phyloP scores from a whole-genome alignment of 768 basidiomycete genomes.

The Lactarius akahatsu region DNA sequence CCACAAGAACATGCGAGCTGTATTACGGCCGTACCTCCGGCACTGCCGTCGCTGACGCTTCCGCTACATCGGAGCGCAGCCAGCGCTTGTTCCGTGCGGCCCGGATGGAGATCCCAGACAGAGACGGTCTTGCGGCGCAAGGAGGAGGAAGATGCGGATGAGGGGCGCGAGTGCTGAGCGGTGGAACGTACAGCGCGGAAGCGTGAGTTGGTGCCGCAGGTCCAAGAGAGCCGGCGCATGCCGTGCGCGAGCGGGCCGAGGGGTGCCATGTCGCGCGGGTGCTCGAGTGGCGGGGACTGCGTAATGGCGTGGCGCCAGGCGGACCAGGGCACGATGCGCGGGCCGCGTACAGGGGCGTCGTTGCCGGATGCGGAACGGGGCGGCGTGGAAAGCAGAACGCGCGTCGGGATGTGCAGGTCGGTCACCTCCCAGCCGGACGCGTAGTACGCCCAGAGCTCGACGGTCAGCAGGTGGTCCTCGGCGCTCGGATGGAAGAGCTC shows the following conservation, averaged over 20 bases:
- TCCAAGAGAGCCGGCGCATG: constrained; percentile 1
- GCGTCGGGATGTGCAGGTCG: constrained; percentile 9
- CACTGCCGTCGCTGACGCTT: not conserved
- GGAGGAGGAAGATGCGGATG: not conserved
- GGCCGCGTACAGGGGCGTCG: not conserved
- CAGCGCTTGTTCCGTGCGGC: not conserved
- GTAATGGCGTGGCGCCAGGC: not conserved
- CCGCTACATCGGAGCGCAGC: not conserved
- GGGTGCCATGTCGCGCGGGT: constrained; percentile 1
- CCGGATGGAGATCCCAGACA: constrained; percentile 4
- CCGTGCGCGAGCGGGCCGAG: constrained; percentile 8
- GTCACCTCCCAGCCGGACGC: constrained; percentile 7
- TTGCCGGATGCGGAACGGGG: not conserved
- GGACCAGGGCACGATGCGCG: not conserved
- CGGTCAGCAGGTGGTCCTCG: not conserved
- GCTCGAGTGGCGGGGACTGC: not conserved
- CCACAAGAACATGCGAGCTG: not conserved
- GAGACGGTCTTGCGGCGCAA: not conserved
- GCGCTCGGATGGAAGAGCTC: constrained; percentile 1
- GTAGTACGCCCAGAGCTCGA: constrained; percentile 11
- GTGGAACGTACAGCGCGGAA: not conserved
- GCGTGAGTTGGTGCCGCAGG: constrained; percentile 3
- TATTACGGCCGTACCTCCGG: not conserved
- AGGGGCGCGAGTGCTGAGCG: too few species aligned
- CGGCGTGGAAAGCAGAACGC: not conserved